Conservation (phyloP, 225 moss, liverwort and hornwort species). For the Anthoceros angustus region DNA sequence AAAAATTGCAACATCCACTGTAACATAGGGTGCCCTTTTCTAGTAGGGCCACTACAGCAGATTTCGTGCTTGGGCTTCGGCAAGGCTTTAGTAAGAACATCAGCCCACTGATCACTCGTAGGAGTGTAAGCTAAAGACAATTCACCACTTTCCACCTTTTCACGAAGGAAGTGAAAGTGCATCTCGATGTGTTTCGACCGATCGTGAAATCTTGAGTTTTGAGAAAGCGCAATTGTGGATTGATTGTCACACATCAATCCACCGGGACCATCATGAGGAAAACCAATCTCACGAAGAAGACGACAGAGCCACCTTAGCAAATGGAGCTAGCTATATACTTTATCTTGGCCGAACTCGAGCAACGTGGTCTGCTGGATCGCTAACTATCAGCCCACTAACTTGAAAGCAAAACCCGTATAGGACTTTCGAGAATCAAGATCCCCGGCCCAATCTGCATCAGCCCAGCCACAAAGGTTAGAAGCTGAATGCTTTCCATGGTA, state of each 20-base stretch:
- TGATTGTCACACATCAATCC: not conserved
- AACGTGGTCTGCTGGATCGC: too few relatives aligned
- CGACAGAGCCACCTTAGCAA: too few relatives aligned
- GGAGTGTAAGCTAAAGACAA: not conserved
- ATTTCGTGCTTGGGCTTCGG: not conserved
- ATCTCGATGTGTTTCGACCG: conserved; percentile 3
- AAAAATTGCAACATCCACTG: too few relatives aligned
- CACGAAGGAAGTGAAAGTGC: conserved; percentile 1
- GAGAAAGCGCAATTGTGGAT: not conserved
- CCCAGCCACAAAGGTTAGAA: not conserved
- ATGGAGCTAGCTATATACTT: too few relatives aligned
- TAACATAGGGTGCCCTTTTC: too few relatives aligned
- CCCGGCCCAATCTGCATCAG: not conserved
- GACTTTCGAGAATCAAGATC: conserved; percentile 4
- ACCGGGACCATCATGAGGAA: not conserved
- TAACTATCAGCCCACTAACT: too few relatives aligned
- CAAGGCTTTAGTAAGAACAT: conserved; percentile 5
- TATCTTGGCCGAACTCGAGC: too few relatives aligned
- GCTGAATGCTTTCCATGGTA: not conserved
- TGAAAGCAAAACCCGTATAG: not conserved
- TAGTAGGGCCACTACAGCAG: too few relatives aligned
- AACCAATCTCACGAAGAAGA: too few relatives aligned
- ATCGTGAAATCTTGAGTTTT: not conserved
- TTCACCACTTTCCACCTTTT: not conserved
- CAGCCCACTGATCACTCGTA: not conserved